A percentile compares a stretch with the other conserved stretches of the same genome.
Conservation (phyloP, 2,329 filamentous ascomycete genomes). For the Drechslera avenae region DNA sequence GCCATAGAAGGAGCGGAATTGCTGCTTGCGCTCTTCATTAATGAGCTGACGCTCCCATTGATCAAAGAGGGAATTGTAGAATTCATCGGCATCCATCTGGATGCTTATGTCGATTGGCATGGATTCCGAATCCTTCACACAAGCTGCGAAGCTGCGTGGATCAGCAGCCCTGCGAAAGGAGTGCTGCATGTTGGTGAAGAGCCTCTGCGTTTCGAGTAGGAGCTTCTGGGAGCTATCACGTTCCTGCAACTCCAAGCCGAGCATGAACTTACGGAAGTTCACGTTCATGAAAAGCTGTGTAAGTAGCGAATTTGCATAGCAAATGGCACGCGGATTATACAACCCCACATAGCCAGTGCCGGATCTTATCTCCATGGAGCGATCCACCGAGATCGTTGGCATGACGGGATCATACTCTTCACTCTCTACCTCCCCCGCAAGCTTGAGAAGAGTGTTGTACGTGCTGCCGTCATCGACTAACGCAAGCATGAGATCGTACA, state of each 20-base stretch:
- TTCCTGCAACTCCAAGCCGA: conserved; percentile 61
- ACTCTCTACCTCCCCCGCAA: conserved; percentile 28
- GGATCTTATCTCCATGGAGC: conserved; percentile 71
- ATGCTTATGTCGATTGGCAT: conserved; percentile 80
- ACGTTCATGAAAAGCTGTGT: conserved; percentile 97
- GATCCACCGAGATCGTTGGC: conserved; percentile 61
- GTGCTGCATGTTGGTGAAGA: conserved; percentile 88
- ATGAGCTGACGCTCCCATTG: conserved; percentile 84
- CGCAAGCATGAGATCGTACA: conserved; percentile 45
- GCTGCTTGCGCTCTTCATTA: conserved; percentile 68
- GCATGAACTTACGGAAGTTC: conserved; percentile 82
- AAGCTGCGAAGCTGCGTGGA: conserved; percentile 71
- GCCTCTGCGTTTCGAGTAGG: conserved; percentile 74
- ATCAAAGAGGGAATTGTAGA: conserved; percentile 92
- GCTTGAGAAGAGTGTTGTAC: conserved; percentile 36
- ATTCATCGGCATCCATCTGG: conserved; percentile 98
- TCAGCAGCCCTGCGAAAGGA: conserved; percentile 75
- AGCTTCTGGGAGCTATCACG: conserved; percentile 65
- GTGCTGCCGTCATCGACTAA: conserved; percentile 40
- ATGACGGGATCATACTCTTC: conserved; percentile 62
- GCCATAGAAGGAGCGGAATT: conserved; percentile 83
- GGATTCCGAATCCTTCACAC: conserved; percentile 83
- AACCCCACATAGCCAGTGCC: conserved; percentile 84
- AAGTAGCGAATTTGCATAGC: conserved; percentile 93
- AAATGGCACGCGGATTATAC: conserved; percentile 92